A percentile compares a stretch with the other conserved stretches of the same genome.
These are phyloP conservation scores for Hemisphaericaspora lyxosophila DNA, from an alignment of 1,139 yeast species.

Conservation along the genomic window DNA sequence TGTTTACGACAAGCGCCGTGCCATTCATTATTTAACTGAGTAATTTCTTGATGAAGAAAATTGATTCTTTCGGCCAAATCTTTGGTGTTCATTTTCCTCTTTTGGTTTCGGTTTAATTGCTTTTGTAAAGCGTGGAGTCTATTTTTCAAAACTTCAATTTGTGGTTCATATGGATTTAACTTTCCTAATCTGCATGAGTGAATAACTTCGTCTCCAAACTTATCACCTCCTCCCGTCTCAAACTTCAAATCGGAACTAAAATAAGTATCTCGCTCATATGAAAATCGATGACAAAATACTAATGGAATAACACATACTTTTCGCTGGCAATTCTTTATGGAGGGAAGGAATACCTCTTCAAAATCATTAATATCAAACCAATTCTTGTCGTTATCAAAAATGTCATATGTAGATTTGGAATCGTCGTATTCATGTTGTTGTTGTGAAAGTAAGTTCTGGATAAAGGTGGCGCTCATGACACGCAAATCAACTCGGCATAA, in stretches of 20 bases:
- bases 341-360: conserved; percentile 38
- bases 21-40: conserved; percentile 10
- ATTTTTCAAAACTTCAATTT: conserved; percentile 25
- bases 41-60: conserved; percentile 25
- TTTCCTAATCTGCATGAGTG: conserved; percentile 32
- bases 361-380: conserved; percentile 48
- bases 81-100: conserved; percentile 11
- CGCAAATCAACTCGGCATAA: conserved; percentile 43
- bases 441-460: conserved; percentile 27
- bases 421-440: conserved; percentile 11
- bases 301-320: conserved; percentile 33
- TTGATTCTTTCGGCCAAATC: conserved; percentile 22
- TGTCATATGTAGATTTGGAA: conserved; percentile 21
- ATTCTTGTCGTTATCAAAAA: conserved; percentile 33
- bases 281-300: conserved; percentile 36
- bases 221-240: conserved; percentile 9
- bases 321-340: conserved; percentile 24
- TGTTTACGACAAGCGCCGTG: conserved; percentile 4
- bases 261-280: conserved; percentile 41
- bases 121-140: conserved; percentile 30
- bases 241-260: conserved; percentile 14
- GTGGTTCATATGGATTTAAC: conserved; percentile 29
- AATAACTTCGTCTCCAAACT: conserved; percentile 30
- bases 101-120: conserved; percentile 18
- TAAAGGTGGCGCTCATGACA: conserved; percentile 31